A percentile compares a stretch with the other conserved stretches of the same genome.
Evolutionary conservation across 2,329 filamentous ascomycete genomes (phyloP).

Genomic region (Aureobasidium sp.): DNA sequence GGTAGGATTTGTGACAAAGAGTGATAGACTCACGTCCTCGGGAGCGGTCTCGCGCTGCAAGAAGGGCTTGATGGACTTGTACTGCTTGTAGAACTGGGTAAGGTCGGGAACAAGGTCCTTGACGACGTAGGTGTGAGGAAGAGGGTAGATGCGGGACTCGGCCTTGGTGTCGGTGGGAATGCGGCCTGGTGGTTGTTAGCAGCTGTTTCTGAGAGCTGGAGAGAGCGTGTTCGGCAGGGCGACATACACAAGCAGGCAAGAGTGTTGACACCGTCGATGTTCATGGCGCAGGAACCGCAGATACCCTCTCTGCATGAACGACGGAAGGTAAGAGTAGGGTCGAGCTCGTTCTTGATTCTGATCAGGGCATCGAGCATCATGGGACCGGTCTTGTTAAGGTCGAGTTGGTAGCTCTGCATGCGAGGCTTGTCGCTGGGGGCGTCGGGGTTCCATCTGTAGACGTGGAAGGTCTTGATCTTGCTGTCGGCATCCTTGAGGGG

Average conservation of each 20-base stretch:
- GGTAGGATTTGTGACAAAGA: background rate
- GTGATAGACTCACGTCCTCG: constrained; percentile 58
- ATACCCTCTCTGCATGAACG: constrained; percentile 96
- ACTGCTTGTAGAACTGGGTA: constrained; percentile 99
- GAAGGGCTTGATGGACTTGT: constrained; percentile 99
- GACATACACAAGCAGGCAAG: constrained; percentile 90
- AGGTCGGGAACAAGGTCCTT: constrained; percentile 98
- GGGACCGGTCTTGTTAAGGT: constrained; percentile 97
- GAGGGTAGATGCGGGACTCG: constrained; percentile 91
- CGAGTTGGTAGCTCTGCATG: constrained; percentile 92
- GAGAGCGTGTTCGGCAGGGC: background rate
- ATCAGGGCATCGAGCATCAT: constrained; percentile 98
- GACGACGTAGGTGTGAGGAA: constrained; percentile 97
- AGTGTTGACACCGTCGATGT: constrained; percentile 98
- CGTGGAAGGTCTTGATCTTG: constrained; percentile 86
- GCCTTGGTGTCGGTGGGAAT: constrained; percentile 75
- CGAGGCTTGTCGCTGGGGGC: constrained; percentile 82
- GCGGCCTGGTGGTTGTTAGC: constrained; percentile 54
- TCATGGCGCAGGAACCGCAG: constrained; percentile 98
- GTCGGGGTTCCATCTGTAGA: constrained; percentile 99
- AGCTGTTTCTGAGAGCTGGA: too few relatives aligned
- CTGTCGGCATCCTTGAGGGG: constrained; percentile 48
- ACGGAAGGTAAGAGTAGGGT: constrained; percentile 93
- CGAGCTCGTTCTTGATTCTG: constrained; percentile 97
- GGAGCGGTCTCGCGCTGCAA: constrained; percentile 82